Evolutionary conservation across 2,329 filamentous ascomycete genomes (phyloP).

Genomic region (Xylaria sp.): DNA sequence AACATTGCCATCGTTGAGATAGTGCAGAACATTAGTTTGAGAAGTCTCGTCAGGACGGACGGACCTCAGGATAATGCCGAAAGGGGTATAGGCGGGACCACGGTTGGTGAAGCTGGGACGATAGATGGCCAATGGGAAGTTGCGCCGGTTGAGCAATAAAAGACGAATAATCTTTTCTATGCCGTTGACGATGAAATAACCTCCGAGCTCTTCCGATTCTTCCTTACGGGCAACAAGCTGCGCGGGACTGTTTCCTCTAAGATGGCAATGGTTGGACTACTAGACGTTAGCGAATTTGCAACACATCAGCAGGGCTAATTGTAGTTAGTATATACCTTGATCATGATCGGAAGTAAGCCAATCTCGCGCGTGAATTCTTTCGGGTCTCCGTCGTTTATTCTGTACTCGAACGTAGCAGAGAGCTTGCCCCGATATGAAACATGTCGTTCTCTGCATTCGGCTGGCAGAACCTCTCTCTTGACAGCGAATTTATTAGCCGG

Average conservation of each 20-base stretch:
- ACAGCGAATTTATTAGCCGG: slow-evolving; percentile 80
- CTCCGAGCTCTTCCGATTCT: slow-evolving; percentile 93
- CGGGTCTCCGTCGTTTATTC: slow-evolving; percentile 85
- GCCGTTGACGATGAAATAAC: slow-evolving; percentile 97
- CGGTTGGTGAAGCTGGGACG: slow-evolving; percentile 88
- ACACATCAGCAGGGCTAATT: background rate
- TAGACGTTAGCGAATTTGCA: slow-evolving; percentile 18
- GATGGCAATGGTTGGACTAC: slow-evolving; percentile 87
- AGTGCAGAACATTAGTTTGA: slow-evolving; percentile 96
- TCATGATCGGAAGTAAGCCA: slow-evolving; percentile 90
- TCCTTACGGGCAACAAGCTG: slow-evolving; percentile 86
- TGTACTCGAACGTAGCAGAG: slow-evolving; percentile 81
- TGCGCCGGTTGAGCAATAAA: slow-evolving; percentile 86
- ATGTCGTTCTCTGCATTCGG: slow-evolving; percentile 94
- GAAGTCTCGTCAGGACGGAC: slow-evolving; percentile 97
- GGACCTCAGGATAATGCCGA: slow-evolving; percentile 87
- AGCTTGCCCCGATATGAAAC: slow-evolving; percentile 88
- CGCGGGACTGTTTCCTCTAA: slow-evolving; percentile 83
- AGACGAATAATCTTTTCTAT: slow-evolving; percentile 96
- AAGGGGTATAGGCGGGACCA: slow-evolving; percentile 85
- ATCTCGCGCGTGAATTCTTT: slow-evolving; percentile 83
- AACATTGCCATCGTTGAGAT: slow-evolving; percentile 92
- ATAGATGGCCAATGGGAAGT: slow-evolving; percentile 93
- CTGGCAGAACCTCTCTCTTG: slow-evolving; percentile 83
- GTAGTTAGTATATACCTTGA: slow-evolving; percentile 75